Conservation (phyloP, 345 rosid genomes). For the Linum usitatissimum region DNA sequence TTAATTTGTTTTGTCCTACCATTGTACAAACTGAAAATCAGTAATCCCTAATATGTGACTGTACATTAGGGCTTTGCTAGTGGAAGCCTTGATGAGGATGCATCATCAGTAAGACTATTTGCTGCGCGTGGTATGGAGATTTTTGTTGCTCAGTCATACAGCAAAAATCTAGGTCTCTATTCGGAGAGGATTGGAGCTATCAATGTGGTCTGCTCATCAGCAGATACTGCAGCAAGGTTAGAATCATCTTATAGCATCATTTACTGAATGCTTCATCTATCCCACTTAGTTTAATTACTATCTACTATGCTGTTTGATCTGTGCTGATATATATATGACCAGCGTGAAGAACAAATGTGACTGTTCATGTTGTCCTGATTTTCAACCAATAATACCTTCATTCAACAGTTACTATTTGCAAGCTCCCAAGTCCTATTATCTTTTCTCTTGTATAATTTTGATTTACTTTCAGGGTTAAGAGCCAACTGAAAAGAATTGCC, state of each 20-base stretch:
- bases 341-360: too few relatives aligned
- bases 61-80: constrained; percentile 83
- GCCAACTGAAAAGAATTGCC: constrained; percentile 92
- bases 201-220: constrained; percentile 71
- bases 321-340: too few relatives aligned
- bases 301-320: too few relatives aligned
- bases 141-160: constrained; percentile 91
- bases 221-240: constrained; percentile 80
- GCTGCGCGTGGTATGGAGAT: constrained; percentile 78
- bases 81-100: constrained; percentile 93
- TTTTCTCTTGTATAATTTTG: neutral
- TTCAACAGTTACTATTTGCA: neutral
- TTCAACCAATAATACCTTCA: too few relatives aligned
- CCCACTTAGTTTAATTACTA: too few relatives aligned
- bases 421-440: neutral
- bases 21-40: neutral
- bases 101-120: constrained; percentile 79
- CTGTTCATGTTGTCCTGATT: too few relatives aligned
- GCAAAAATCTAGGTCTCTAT: constrained; percentile 87
- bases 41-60: neutral
- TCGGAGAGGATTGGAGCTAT: constrained; percentile 94
- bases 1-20: neutral
- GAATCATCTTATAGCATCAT: neutral
- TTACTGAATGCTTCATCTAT: neutral
- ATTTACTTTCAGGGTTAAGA: constrained; percentile 64